phyloP scores from a whole-genome alignment of 345 rosid genomes.

The Cardiospermum halicacabum region DNA sequence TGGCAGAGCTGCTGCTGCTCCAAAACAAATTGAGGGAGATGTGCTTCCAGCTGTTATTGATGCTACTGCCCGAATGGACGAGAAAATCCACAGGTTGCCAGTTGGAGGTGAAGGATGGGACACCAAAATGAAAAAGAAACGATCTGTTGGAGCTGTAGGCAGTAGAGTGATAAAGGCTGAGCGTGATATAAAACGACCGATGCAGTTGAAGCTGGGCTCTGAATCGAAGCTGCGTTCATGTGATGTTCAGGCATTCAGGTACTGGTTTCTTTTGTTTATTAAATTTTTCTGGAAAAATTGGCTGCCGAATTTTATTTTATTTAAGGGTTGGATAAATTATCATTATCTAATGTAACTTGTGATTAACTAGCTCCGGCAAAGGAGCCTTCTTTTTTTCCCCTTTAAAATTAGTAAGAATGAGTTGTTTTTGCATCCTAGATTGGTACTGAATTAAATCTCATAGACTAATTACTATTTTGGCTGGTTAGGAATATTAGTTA shows the following conservation, averaged over 20 bases:
- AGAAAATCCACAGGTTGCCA: slow-evolving; percentile 75
- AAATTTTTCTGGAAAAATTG: neutral
- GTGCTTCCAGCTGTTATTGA: slow-evolving; percentile 51
- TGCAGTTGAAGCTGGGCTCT: slow-evolving; percentile 48
- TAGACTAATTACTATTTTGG: neutral
- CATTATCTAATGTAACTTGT: neutral
- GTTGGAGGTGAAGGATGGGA: slow-evolving; percentile 96
- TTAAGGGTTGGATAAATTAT: neutral
- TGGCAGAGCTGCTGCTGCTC: slow-evolving; percentile 35
- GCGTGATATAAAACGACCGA: slow-evolving; percentile 49
- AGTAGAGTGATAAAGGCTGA: slow-evolving; percentile 60
- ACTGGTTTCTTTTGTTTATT: slow-evolving; percentile 11
- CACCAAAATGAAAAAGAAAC: slow-evolving; percentile 79
- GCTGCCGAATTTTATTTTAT: neutral
- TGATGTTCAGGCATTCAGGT: slow-evolving; percentile 80
- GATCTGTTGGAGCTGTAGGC: slow-evolving; percentile 78
- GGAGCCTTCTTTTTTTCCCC: neutral
- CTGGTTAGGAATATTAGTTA: neutral
- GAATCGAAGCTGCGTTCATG: slow-evolving; percentile 69
- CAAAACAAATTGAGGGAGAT: slow-evolving; percentile 58
- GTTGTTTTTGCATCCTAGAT: neutral
- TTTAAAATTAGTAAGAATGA: neutral
- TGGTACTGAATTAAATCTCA: neutral
- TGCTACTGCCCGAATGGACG: slow-evolving; percentile 49
- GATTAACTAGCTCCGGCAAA: neutral